Conservation (phyloP, 352 stramenopile genomes). For the Halophytophthora polymorphica region DNA sequence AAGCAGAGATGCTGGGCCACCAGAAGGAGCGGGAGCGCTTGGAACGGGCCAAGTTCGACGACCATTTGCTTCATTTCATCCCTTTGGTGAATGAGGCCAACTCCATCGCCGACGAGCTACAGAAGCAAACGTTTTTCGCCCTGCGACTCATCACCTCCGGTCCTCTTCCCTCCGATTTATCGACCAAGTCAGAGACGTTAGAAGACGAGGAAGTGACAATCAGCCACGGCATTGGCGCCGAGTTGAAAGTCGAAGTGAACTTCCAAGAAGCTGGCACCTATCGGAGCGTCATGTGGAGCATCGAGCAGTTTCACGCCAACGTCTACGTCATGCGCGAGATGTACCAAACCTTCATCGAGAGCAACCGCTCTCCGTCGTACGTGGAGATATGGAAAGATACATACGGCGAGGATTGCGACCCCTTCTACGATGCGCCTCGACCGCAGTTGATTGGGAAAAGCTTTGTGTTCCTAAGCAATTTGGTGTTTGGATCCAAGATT, state of each 20-base stretch:
- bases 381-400: conserved; percentile 29
- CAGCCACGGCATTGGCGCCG: conserved; percentile 44
- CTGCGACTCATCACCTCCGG: conserved; percentile 63
- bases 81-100: conserved; percentile 86
- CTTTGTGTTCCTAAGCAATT: conserved; percentile 62
- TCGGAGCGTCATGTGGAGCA: conserved; percentile 71
- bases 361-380: conserved; percentile 44
- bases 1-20: conserved; percentile 58
- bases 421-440: conserved; percentile 73
- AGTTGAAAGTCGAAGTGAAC: conserved; percentile 76
- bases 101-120: conserved; percentile 78
- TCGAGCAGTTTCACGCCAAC: conserved; percentile 76
- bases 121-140: conserved; percentile 62
- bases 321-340: conserved; percentile 87
- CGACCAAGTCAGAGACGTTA: conserved; percentile 20
- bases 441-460: conserved; percentile 72
- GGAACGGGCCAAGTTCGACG: conserved; percentile 73
- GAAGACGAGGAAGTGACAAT: conserved; percentile 62
- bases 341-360: conserved; percentile 84
- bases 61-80: conserved; percentile 75
- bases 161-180: conserved; percentile 21
- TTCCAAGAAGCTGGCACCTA: conserved; percentile 76
- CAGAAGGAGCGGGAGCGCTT: conserved; percentile 75
- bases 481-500: conserved; percentile 66
- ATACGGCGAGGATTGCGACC: conserved; percentile 47